Evolutionary conservation across 805 yeast species (phyloP).

Genomic region (Ascoidea rubescens): DNA sequence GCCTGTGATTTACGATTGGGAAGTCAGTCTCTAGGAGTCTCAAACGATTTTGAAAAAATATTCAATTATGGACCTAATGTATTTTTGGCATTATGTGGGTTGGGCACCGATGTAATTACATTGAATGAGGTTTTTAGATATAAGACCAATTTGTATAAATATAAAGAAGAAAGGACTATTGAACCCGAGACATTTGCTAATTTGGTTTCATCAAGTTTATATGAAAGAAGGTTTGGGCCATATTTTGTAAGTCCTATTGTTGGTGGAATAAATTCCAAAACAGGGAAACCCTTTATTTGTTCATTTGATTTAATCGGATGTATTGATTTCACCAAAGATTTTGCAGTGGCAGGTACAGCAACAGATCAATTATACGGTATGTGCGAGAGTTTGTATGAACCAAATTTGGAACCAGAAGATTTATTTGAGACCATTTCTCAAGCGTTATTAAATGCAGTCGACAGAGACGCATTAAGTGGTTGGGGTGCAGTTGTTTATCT

Average conservation of each 20-base stretch:
- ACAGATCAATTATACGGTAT: conserved; percentile 94
- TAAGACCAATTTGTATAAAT: conserved; percentile 77
- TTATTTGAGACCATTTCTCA: conserved; percentile 92
- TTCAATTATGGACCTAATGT: conserved; percentile 68
- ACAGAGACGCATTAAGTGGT: conserved; percentile 94
- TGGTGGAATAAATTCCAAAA: conserved; percentile 81
- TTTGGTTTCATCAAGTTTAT: conserved; percentile 77
- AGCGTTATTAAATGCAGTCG: conserved; percentile 86
- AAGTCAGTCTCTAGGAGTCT: conserved; percentile 79
- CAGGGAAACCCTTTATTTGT: conserved; percentile 79
- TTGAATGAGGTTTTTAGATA: conserved; percentile 68
- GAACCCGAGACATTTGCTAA: conserved; percentile 93
- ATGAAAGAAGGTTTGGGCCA: conserved; percentile 89
- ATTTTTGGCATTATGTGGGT: conserved; percentile 84
- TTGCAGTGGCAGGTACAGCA: conserved; percentile 92
- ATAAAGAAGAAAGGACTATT: conserved; percentile 81
- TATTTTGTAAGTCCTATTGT: conserved; percentile 94
- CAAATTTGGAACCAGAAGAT: conserved; percentile 86
- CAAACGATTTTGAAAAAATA: conserved; percentile 88
- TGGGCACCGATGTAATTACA: conserved; percentile 89
- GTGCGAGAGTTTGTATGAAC: conserved; percentile 96
- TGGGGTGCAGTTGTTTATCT: conserved; percentile 97
- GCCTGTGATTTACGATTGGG: conserved; percentile 94
- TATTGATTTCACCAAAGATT: conserved; percentile 88
- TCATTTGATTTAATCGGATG: conserved; percentile 96